phyloP scores from a whole-genome alignment of 805 yeast species.

The Nakazawaea holstii region DNA sequence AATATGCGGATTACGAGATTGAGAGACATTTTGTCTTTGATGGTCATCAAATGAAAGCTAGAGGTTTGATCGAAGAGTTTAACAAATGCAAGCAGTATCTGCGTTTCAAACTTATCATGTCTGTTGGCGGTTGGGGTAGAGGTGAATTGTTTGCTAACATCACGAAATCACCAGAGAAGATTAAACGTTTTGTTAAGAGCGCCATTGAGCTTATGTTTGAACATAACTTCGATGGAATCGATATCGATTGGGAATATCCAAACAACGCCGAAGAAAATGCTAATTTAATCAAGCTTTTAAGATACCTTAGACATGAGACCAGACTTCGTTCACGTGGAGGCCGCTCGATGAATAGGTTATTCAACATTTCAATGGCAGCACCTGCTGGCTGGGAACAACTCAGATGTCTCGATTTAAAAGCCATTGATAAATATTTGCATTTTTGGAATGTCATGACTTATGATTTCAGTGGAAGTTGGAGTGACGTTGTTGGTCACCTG shows the following conservation, averaged over 20 bases:
- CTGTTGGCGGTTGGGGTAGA: conserved; percentile 75
- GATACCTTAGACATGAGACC: conserved; percentile 32
- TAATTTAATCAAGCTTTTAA: conserved; percentile 35
- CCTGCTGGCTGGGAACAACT: conserved; percentile 55
- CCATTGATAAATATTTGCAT: conserved; percentile 50
- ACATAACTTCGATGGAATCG: conserved; percentile 74
- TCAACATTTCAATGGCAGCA: conserved; percentile 60
- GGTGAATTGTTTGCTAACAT: conserved; percentile 42
- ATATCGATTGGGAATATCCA: conserved; percentile 88
- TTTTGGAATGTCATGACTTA: conserved; percentile 84
- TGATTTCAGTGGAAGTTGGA: conserved; percentile 76
- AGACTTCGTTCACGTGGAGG: too few relatives aligned
- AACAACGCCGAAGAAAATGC: conserved; percentile 35
- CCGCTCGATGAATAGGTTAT: conserved; percentile 12
- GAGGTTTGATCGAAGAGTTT: conserved; percentile 7
- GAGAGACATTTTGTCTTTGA: neutral
- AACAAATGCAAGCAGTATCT: conserved; percentile 12
- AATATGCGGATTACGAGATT: conserved; percentile 62
- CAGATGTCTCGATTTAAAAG: conserved; percentile 31
- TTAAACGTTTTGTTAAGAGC: conserved; percentile 40
- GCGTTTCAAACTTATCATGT: conserved; percentile 48
- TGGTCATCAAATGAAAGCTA: neutral
- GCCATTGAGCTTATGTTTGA: conserved; percentile 37
- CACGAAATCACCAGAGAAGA: conserved; percentile 26
- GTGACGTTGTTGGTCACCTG: conserved; percentile 49